Percentiles rank a stretch among this genome's conserved stretches.
phyloP scores from a whole-genome alignment of 805 yeast species.

The Starmerella apis region DNA sequence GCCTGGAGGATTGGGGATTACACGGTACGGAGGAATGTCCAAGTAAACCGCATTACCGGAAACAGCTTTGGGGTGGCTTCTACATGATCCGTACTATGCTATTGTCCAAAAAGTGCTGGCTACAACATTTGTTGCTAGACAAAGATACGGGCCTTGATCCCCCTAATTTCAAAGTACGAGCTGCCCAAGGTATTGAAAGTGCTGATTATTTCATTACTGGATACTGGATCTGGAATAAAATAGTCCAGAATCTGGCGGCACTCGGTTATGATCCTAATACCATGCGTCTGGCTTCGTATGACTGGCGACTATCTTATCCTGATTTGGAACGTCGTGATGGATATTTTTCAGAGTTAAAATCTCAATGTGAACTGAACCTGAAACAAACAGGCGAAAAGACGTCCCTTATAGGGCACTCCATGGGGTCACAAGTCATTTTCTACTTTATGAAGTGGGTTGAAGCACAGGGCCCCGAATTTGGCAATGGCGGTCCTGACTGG shows the following conservation, averaged over 20 bases:
- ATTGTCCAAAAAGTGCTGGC: constrained; percentile 86
- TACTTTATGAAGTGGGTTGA: constrained; percentile 96
- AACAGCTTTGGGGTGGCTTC: constrained; percentile 93
- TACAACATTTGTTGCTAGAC: constrained; percentile 80
- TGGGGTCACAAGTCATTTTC: constrained; percentile 87
- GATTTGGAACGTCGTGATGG: constrained; percentile 82
- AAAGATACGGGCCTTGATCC: constrained; percentile 91
- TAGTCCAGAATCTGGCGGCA: constrained; percentile 87
- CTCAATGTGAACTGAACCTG: constrained; percentile 55
- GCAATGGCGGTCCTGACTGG: constrained; percentile 89
- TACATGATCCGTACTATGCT: constrained; percentile 90
- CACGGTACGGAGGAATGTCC: constrained; percentile 72
- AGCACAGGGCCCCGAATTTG: constrained; percentile 64
- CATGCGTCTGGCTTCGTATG: constrained; percentile 87
- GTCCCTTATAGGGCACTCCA: constrained; percentile 81
- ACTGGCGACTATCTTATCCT: constrained; percentile 86
- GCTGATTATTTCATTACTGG: constrained; percentile 96
- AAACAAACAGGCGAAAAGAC: constrained; percentile 51
- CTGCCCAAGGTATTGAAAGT: constrained; percentile 93
- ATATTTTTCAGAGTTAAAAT: constrained; percentile 68
- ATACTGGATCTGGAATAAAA: constrained; percentile 97
- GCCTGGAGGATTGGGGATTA: constrained; percentile 87
- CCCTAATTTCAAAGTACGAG: constrained; percentile 63
- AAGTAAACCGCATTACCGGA: constrained; percentile 71
- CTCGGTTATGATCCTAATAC: constrained; percentile 87